Percentiles rank a stretch among this genome's conserved stretches.
phyloP scores from a whole-genome alignment of 2,329 filamentous ascomycete genomes.

The Paecilomyces sp. region DNA sequence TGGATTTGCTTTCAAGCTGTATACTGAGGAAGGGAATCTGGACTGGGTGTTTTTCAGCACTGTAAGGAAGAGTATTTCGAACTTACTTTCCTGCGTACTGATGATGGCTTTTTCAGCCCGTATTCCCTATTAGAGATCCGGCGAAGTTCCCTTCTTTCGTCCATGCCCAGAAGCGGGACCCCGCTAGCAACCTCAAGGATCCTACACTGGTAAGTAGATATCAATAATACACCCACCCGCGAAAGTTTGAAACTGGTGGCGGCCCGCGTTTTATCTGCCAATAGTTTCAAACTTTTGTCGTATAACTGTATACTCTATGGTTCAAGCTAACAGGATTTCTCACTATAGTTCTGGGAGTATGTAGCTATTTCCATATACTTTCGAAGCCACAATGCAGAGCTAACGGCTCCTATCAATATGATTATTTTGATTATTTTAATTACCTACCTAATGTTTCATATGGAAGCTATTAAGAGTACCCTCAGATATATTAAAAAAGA shows the following conservation, averaged over 20 bases:
- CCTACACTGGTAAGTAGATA: constrained; percentile 3
- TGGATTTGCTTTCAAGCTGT: constrained; percentile 63
- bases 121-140: constrained; percentile 37
- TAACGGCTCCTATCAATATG: too few relatives aligned
- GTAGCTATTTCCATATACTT: background rate
- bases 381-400: background rate
- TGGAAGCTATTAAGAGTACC: too few relatives aligned
- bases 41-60: constrained; percentile 14
- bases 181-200: constrained; percentile 12
- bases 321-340: background rate
- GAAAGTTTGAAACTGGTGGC: too few relatives aligned
- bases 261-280: too few relatives aligned
- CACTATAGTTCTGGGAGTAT: constrained; percentile 1
- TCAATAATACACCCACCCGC: too few relatives aligned
- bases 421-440: too few relatives aligned
- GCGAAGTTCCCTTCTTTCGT: constrained; percentile 35
- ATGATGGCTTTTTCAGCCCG: constrained; percentile 12
- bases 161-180: constrained; percentile 34
- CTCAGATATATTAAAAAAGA: too few relatives aligned
- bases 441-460: too few relatives aligned
- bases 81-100: constrained; percentile 21
- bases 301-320: too few relatives aligned
- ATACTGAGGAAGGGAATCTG: constrained; percentile 67
- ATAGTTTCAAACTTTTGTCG: too few relatives aligned
- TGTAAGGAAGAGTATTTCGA: constrained; percentile 25